Evolutionary conservation across 164 flowering plant genomes (phyloP), one percentile per base, ranked within the genome.

Genomic region (Platanus orientalis): DNA sequence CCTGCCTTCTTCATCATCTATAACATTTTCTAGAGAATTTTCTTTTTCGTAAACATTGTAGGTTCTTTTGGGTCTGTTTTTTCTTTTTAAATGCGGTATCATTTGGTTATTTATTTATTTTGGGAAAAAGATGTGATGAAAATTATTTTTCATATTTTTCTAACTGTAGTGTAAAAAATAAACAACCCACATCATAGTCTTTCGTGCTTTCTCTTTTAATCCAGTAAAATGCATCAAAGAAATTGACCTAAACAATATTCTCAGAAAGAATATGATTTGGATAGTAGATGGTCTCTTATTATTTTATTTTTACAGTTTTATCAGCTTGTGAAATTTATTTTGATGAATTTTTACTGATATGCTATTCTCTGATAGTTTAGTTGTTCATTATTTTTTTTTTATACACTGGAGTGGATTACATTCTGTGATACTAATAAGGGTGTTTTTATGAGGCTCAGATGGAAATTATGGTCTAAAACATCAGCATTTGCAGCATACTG

Each of bases 401-500:
- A 24, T 50, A 7, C 19, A 19, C 13, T 10, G 23, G 13, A 25
- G 12, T 39, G 23, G 58, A 14, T 50, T 36, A 34, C 44, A n/a
- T 40, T 28, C 30, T 27, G 29, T 59, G 57, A 17, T 24, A 44
- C 28, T 57, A 47, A 58, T 27, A 24, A 36, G 47, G 56, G 44
- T 13, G 40, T 61, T 60, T 6, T 24, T 19, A 66, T 66, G 65
- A 69, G 57, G 70, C 34, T 53, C 77, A 66, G 82, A 78, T 62
- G 76, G 78, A 49, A 74, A 49, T 32, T 40, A 58, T 66, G 80
- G 69, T 19, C 79, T 61, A 42, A 85, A 71, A 53, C 66, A 58
- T 49, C 74, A 59, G 44, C 74, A 70, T 60, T 25, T 62, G 50
- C 87, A 73, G 64, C 78, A 73, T 57, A 82, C 58, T 61, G 61